Conservation (phyloP, 306 rosid species). For the Trifolium pratense region DNA sequence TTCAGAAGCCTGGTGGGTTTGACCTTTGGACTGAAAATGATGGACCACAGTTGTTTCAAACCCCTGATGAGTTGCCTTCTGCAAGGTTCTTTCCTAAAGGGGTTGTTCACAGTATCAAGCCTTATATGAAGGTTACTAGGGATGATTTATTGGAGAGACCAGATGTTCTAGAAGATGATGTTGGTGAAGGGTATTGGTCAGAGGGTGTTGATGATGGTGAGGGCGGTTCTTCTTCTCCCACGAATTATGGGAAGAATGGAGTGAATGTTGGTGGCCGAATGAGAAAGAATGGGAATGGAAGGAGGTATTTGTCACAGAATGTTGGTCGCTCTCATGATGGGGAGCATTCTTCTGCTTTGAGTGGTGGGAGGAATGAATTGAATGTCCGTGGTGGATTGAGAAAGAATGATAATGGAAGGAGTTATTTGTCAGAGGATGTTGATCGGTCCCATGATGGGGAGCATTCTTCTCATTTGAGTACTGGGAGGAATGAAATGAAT, state of each 20-base stretch:
- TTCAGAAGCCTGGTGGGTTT: slow-evolving; percentile 89
- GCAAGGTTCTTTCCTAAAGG: slow-evolving; percentile 95
- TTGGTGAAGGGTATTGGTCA: slow-evolving; percentile 13
- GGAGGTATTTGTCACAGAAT: slow-evolving; percentile 37
- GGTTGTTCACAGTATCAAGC: slow-evolving; percentile 84
- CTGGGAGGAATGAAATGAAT: slow-evolving; percentile 31
- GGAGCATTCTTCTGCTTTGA: slow-evolving; percentile 28
- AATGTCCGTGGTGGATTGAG: slow-evolving; percentile 41
- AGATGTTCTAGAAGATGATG: slow-evolving; percentile 27
- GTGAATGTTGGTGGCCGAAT: slow-evolving; percentile 29
- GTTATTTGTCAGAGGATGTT: slow-evolving; percentile 35
- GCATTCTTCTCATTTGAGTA: slow-evolving; percentile 31
- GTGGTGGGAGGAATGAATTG: slow-evolving; percentile 32
- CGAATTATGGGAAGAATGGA: slow-evolving; percentile 37
- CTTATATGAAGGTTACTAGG: slow-evolving; percentile 55
- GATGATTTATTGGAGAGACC: slow-evolving; percentile 44
- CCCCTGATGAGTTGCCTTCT: slow-evolving; percentile 82
- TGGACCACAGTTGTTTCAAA: slow-evolving; percentile 78
- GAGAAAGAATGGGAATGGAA: slow-evolving; percentile 46
- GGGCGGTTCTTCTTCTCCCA: slow-evolving; percentile 35
- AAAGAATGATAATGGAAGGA: slow-evolving; percentile 46
- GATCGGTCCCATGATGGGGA: slow-evolving; percentile 22
- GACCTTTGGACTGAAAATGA: slow-evolving; percentile 84
- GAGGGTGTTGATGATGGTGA: slow-evolving; percentile 4
- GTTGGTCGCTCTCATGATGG: slow-evolving; percentile 28